Evolutionary conservation across 73 alveolate genomes (phyloP), one percentile per base, ranked within the genome.

Genomic region (Paramecium octaurelia): DNA sequence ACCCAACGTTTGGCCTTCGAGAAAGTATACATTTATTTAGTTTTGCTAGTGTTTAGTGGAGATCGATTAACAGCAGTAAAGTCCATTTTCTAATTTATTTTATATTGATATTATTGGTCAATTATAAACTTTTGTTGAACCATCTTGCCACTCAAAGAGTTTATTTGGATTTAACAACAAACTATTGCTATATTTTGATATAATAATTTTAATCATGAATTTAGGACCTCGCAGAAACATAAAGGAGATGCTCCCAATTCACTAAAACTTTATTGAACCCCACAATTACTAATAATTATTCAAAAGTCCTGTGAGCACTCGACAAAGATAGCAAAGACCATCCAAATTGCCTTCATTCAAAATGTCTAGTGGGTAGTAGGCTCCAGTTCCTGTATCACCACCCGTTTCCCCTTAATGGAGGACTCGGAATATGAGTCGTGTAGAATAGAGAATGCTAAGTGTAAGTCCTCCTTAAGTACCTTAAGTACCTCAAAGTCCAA

Each of bases 401-500:
- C 84, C 84, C 9, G 84, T 64, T 11, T 64, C 84, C 3, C 84
- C 84, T 27, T 64, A 11, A 24, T 64, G 84, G 84, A 64, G 84
- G 46, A 64, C 84, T 64, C 42, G 84, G 2, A 64, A 64, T 34
- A 64, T 64, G 42, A 64, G 84, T 27, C 18, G 46, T 12, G 84
- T 12, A 64, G 84, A 54, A n/a, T 54, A 54, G 21, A 54, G 69
- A 54, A 54, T 54, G 69, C 21, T 64, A 43, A 73, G 64, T 36
- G 87, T 40, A 73, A 73, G 87, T 73, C 87, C 59, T 38, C 64
- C 87, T 27, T 64, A 64, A 64, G 48, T 34, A 35, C 60, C 87
- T 35, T 64, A 8, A 64, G 48, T 34, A 35, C 60, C 87, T 35
- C 21, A 31, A 29, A 73, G 87, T 73, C 57, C 60, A 40, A 73